A percentile compares a stretch with the other conserved stretches of the same genome.
phyloP scores from a whole-genome alignment of 768 basidiomycete species.

The Lyophyllum atratum region DNA sequence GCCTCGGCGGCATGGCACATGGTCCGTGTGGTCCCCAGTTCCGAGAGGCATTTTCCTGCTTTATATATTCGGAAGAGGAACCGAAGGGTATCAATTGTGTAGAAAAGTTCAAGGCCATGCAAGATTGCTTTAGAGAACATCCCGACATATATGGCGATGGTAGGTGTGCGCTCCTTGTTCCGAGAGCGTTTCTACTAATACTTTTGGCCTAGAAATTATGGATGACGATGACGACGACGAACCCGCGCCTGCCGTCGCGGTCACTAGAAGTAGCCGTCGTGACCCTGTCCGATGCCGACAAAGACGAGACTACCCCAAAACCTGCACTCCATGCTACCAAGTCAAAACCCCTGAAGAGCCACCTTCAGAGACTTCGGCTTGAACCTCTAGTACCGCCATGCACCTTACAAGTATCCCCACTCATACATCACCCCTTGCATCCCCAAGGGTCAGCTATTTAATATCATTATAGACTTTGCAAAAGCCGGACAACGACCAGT shows the following conservation, averaged over 20 bases:
- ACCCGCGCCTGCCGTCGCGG: conserved; percentile 9
- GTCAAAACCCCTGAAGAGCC: background rate
- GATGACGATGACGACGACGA: conserved; percentile 63
- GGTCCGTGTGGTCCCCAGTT: conserved; percentile 95
- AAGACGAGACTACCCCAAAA: background rate
- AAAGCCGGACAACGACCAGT: conserved; percentile 1
- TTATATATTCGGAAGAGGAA: conserved; percentile 90
- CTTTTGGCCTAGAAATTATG: conserved; percentile 56
- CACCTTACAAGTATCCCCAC: conserved; percentile 9
- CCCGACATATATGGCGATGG: conserved; percentile 96
- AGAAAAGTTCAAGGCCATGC: conserved; percentile 97
- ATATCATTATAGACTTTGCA: conserved; percentile 14
- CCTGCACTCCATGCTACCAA: background rate
- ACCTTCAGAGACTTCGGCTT: background rate
- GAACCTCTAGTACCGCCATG: background rate
- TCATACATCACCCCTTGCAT: conserved; percentile 2
- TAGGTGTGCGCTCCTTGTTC: conserved; percentile 38
- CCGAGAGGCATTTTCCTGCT: conserved; percentile 95
- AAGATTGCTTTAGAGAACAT: conserved; percentile 94
- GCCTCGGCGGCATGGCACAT: conserved; percentile 97
- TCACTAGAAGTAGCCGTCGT: conserved; percentile 14
- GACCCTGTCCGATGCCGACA: background rate
- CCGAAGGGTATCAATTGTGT: conserved; percentile 98
- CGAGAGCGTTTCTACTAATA: conserved; percentile 1
- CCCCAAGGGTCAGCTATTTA: conserved; percentile 1